phyloP scores from a whole-genome alignment of 2,329 filamentous ascomycete species.

The Chrysosporium queenslandicum region DNA sequence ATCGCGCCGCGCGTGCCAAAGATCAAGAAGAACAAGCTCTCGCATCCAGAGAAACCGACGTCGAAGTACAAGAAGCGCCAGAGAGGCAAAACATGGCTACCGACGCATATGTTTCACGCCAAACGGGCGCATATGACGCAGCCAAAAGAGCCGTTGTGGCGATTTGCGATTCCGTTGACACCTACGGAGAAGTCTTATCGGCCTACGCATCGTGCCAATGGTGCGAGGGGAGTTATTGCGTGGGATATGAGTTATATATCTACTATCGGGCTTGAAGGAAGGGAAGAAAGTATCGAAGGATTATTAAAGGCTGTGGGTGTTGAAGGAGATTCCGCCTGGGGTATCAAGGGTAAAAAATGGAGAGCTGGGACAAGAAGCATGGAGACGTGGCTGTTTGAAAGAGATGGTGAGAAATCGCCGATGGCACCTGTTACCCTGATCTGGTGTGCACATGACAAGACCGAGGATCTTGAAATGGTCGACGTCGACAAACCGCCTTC shows the following conservation, averaged over 20 bases:
- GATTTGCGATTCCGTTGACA: slow-evolving; percentile 73
- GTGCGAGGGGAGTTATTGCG: slow-evolving; percentile 63
- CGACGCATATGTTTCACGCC: slow-evolving; percentile 87
- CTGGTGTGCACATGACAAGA: slow-evolving; percentile 51
- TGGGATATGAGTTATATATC: slow-evolving; percentile 96
- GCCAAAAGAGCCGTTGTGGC: slow-evolving; percentile 71
- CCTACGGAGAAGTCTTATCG: slow-evolving; percentile 86
- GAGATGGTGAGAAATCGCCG: slow-evolving; percentile 43
- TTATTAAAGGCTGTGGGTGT: slow-evolving; percentile 59
- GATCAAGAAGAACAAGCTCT: slow-evolving; percentile 59
- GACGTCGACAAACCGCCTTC: slow-evolving; percentile 22
- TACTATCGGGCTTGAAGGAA: slow-evolving; percentile 68
- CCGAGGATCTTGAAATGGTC: slow-evolving; percentile 31
- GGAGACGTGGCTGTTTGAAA: slow-evolving; percentile 50
- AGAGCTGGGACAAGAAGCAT: slow-evolving; percentile 50
- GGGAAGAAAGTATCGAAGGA: slow-evolving; percentile 51
- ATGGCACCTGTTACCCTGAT: slow-evolving; percentile 66
- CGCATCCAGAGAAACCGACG: slow-evolving; percentile 51
- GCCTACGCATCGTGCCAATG: slow-evolving; percentile 69
- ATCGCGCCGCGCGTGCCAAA: slow-evolving; percentile 46
- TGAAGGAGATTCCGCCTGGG: slow-evolving; percentile 50
- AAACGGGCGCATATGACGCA: slow-evolving; percentile 85
- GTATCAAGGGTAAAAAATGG: slow-evolving; percentile 60
- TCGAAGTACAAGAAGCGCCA: slow-evolving; percentile 78
- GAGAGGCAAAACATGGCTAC: slow-evolving; percentile 81